Evolutionary conservation across 2,329 filamentous ascomycete species (phyloP).

Genomic region (Neofusicoccum umdonicola): DNA sequence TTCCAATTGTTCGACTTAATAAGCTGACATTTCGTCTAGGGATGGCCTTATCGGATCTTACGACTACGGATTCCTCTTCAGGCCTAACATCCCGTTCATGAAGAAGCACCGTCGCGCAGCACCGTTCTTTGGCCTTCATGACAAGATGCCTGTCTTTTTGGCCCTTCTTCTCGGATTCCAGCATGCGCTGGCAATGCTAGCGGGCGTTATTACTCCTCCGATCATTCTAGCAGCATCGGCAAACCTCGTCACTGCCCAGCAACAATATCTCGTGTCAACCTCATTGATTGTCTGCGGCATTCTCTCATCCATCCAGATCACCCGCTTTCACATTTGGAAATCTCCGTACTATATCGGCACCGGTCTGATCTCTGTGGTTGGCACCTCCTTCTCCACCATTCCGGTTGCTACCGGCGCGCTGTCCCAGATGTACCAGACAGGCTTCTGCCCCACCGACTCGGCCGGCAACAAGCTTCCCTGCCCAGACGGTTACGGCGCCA

Average conservation of each 20-base stretch:
- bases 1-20: neutral
- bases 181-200: conserved; percentile 71
- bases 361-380: conserved; percentile 75
- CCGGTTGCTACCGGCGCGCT: conserved; percentile 71
- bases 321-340: conserved; percentile 68
- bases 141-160: conserved; percentile 72
- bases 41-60: conserved; percentile 81
- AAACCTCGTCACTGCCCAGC: conserved; percentile 59
- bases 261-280: conserved; percentile 77
- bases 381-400: conserved; percentile 75
- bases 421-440: conserved; percentile 73
- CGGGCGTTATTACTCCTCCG: conserved; percentile 70
- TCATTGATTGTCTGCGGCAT: conserved; percentile 76
- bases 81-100: conserved; percentile 78
- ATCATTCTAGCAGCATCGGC: conserved; percentile 65
- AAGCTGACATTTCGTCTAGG: conserved; percentile 32
- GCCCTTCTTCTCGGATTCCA: conserved; percentile 75
- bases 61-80: conserved; percentile 87
- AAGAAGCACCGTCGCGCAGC: conserved; percentile 58
- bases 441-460: conserved; percentile 60
- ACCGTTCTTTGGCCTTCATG: conserved; percentile 82
- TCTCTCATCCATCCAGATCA: conserved; percentile 74
- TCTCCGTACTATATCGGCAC: conserved; percentile 67
- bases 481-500: conserved; percentile 71
- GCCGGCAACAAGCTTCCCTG: conserved; percentile 69